Base-by-base conservation (phyloP, 2,329 filamentous ascomycete species). In the Monilinia polystroma region DNA sequence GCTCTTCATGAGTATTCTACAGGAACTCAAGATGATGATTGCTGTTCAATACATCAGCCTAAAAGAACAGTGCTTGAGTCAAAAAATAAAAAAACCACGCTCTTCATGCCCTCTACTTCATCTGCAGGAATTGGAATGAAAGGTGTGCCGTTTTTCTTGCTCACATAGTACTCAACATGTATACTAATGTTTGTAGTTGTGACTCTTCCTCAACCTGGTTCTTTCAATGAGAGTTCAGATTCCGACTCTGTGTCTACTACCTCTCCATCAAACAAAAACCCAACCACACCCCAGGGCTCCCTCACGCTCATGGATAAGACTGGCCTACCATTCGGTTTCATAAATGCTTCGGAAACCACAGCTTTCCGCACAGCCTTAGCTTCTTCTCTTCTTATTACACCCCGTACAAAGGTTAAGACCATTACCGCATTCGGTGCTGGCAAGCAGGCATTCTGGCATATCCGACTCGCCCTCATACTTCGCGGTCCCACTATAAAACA, bases 401-500 rank as follows among this genome's bases (percentile, higher is more conserved):
- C 84, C 49, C 90, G 94, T 66, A 81, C 84, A 66, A 84, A 84
- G 38, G 89, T 96, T 53, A 88, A 89, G 75, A 91, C 88, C 18
- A 76, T 97, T 14, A 88, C 90, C 18, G 89, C 96, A 64, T 98
- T 97, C 76, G 94, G 94, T 32, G 89, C 90, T 45, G 94, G 94
- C 56, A 87, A 90, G 72, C 93, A 97, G 80, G 94, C 94, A 16
- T 96, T 94, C 80, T 98, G 93, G 93, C 94, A 97, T 76, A 87
- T 96, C 54, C 89, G 93, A 0, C 84, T 98, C 5, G 89, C 93
- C 0, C 83, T 98, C 14, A 83, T 94, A 70, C 83, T 95, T 60
- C 89, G 84, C 29, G 86, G 86, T 1, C 65, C 80, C 56, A 91
- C 92, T 26, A 89, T 97, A 72, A 88, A 89, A 73, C 86, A 90